Conservation (phyloP, 192 early-diverging fungal genomes). For the Funneliformis geosporum region DNA sequence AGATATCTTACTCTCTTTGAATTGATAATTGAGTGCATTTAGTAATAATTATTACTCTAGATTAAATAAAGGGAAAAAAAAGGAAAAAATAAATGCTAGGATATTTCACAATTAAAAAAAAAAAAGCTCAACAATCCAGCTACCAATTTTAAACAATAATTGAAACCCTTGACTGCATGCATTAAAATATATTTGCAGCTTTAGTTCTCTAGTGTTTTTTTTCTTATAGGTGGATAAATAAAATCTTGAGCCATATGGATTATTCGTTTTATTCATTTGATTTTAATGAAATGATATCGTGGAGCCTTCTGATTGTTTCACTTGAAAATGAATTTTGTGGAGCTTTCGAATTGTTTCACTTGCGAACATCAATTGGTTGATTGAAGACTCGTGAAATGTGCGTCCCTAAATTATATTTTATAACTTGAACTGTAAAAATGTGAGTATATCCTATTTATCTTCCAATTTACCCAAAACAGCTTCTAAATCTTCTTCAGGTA, state of each 20-base stretch:
- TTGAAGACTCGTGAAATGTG: not conserved
- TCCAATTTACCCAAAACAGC: slow-evolving; percentile 24
- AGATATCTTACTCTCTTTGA: not conserved
- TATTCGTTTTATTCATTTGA: not conserved
- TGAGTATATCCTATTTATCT: slow-evolving; percentile 18
- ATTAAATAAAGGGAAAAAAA: not conserved
- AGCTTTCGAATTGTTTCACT: not conserved
- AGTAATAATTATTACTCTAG: not conserved
- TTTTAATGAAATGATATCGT: not conserved
- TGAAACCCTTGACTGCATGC: not conserved
- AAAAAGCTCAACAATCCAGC: not conserved
- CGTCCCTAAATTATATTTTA: not conserved
- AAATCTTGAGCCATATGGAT: not conserved
- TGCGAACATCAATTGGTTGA: not conserved
- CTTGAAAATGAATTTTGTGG: not conserved
- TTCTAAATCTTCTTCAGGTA: slow-evolving; percentile 47
- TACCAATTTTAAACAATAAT: not conserved
- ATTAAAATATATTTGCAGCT: not conserved
- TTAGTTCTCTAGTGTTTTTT: not conserved
- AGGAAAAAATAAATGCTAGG: not conserved
- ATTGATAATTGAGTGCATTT: not conserved
- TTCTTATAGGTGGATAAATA: not conserved
- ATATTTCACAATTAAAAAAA: not conserved
- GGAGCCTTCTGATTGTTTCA: not conserved
- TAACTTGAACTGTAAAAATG: not conserved